phyloP scores from a whole-genome alignment of 2,329 filamentous ascomycete species.

The Aspergillus ochraceus region DNA sequence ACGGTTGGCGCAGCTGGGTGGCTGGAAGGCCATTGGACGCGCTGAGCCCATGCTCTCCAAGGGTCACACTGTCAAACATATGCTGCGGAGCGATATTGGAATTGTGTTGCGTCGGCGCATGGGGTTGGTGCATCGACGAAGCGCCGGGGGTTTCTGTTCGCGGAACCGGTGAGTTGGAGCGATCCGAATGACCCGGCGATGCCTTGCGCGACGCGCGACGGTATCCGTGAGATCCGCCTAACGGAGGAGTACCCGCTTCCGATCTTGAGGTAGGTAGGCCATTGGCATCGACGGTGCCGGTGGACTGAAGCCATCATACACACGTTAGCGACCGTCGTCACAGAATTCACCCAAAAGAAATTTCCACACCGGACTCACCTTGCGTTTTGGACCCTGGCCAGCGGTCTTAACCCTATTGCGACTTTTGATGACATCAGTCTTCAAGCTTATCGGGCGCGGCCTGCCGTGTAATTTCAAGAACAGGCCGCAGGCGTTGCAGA shows the following conservation, averaged over 20 bases:
- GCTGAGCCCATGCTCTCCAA: conserved; percentile 71
- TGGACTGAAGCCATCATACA: conserved; percentile 36
- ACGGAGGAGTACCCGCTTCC: conserved; percentile 57
- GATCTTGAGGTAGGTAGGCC: conserved; percentile 59
- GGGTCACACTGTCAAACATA: conserved; percentile 70
- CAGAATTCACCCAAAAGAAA: conserved; percentile 19
- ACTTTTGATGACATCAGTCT: conserved; percentile 99
- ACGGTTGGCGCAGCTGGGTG: conserved; percentile 56
- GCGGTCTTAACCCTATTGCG: conserved; percentile 95
- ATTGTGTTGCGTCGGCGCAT: conserved; percentile 62
- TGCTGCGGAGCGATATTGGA: conserved; percentile 71
- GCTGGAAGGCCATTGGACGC: conserved; percentile 49
- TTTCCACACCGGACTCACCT: conserved; percentile 56
- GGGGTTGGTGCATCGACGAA: conserved; percentile 39
- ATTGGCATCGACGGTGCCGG: conserved; percentile 51
- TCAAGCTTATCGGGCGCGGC: conserved; percentile 89
- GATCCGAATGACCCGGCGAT: conserved; percentile 70
- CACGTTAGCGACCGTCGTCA: conserved; percentile 22
- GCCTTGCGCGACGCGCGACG: conserved; percentile 70
- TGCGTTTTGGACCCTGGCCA: conserved; percentile 75
- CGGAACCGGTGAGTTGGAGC: conserved; percentile 75
- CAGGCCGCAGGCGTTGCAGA: conserved; percentile 97
- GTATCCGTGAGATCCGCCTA: conserved; percentile 56
- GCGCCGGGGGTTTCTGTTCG: conserved; percentile 76
- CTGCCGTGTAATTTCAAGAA: conserved; percentile 97